Evolutionary conservation across 75 land plant species (phyloP), one percentile per base, ranked within the genome.

Genomic region (Pinus taeda): DNA sequence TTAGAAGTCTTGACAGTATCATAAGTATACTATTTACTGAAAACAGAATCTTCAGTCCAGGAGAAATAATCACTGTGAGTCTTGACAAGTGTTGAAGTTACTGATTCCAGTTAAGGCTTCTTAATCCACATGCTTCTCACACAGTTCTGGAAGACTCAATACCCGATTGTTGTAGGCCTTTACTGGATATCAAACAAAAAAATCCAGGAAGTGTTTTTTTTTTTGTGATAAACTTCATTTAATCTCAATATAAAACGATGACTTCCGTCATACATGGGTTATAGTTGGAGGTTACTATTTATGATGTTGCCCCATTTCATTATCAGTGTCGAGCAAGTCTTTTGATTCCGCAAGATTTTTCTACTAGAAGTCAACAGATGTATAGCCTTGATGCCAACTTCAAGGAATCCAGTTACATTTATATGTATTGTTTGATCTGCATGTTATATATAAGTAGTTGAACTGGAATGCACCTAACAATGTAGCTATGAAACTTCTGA

Each of bases 81-180:
- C 33, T 37, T 57, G 76, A 62, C 5, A 80, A 84, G 83, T 82
- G 80, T 71, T 22, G 75, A 74, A 49, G 58, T 29, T 29, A 24
- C n/a, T 55, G n/a, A 42, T 18, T 17, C 6, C 57, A 4, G 17
- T 74, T 53, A 45, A 7, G 55, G 55, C 12, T 49, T 49, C 12
- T 49, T 49, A 9, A 49, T 49, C 12, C 11, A 1, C 12, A 49
- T 49, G 55, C 2, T 49, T 49, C 11, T 49, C 12, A 49, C 8
- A 45, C 55, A 0, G 55, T 49, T 49, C 12, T 49, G 55, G 55
- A 49, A 49, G 55, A 11, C 12, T 49, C 55, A 49, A 49, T 29
- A 13, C 17, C 49, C 6, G 21, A 9, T 18, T 6, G 15, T 14
- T 45, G 24, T 17, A 21, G 20, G 37, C 55, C 17, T 73, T 49